Conservation (phyloP, 2,329 filamentous ascomycete genomes). For the Pseudocercospora macadamiae region DNA sequence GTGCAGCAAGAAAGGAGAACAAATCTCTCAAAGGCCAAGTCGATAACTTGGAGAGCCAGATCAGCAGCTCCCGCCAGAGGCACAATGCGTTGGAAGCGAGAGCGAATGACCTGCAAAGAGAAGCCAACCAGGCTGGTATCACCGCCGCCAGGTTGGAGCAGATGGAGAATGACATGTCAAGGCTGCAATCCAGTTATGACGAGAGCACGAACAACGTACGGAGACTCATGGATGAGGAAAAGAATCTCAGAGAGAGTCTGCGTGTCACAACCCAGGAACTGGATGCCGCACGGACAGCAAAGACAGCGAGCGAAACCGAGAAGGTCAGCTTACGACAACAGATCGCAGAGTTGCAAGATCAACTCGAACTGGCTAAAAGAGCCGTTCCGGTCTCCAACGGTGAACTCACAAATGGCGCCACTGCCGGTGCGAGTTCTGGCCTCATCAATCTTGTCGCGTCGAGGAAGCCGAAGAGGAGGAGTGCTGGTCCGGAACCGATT, state of each 20-base stretch:
- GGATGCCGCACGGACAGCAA: constrained; percentile 74
- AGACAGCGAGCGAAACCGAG: constrained; percentile 78
- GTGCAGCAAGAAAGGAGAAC: constrained; percentile 92
- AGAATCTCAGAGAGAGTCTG: constrained; percentile 78
- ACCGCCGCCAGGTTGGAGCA: constrained; percentile 85
- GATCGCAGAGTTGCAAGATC: constrained; percentile 85
- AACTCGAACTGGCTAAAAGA: constrained; percentile 84
- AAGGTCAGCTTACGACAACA: constrained; percentile 85
- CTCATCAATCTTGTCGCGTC: constrained; percentile 96
- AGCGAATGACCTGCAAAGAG: constrained; percentile 90
- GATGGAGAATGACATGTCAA: constrained; percentile 95
- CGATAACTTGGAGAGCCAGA: constrained; percentile 92
- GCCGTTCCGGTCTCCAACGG: constrained; percentile 68
- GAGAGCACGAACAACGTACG: constrained; percentile 91
- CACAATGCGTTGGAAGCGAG: constrained; percentile 88
- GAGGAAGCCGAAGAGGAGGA: constrained; percentile 95
- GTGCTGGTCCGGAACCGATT: constrained; percentile 82
- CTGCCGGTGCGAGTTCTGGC: constrained; percentile 63
- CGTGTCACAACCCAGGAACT: constrained; percentile 78
- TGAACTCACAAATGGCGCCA: constrained; percentile 64
- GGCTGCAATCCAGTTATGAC: constrained; percentile 83
- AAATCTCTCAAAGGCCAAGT: constrained; percentile 85
- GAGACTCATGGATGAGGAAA: constrained; percentile 92
- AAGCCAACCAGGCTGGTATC: constrained; percentile 97
- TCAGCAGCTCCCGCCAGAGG: constrained; percentile 93